phyloP scores from a whole-genome alignment of 2,329 filamentous ascomycete species.

The Penicillium hesseltinei region DNA sequence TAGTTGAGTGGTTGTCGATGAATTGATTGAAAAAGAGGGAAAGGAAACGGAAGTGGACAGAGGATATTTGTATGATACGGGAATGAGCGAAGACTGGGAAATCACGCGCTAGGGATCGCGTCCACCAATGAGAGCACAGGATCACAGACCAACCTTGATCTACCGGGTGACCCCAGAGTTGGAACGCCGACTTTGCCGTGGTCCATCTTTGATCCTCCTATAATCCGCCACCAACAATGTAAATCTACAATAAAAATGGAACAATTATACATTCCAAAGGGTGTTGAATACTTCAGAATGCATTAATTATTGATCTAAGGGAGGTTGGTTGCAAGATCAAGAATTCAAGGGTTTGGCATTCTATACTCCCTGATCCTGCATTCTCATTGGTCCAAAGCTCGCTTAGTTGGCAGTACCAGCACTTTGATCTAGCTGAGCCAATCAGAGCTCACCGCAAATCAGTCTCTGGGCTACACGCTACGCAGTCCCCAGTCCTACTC shows the following conservation, averaged over 20 bases:
- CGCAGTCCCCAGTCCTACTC: slow-evolving; percentile 22
- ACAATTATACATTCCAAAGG: slow-evolving; percentile 17
- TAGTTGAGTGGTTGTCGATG: slow-evolving; percentile 18
- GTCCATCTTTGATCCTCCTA: slow-evolving; percentile 27
- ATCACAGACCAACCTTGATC: slow-evolving; percentile 31
- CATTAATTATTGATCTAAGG: slow-evolving; percentile 17
- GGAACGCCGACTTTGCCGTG: slow-evolving; percentile 25
- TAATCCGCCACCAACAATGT: slow-evolving; percentile 19
- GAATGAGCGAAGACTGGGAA: slow-evolving; percentile 30
- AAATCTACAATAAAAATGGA: slow-evolving; percentile 11
- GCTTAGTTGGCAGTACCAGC: slow-evolving; percentile 32
- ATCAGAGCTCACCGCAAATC: slow-evolving; percentile 27
- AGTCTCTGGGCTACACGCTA: slow-evolving; percentile 33
- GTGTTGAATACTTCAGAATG: slow-evolving; percentile 15
- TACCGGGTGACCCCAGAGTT: slow-evolving; percentile 27
- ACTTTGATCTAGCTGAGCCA: slow-evolving; percentile 14
- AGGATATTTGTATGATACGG: slow-evolving; percentile 43
- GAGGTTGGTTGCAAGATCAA: slow-evolving; percentile 38
- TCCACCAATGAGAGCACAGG: slow-evolving; percentile 38
- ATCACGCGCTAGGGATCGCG: slow-evolving; percentile 38
- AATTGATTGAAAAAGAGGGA: slow-evolving; percentile 27
- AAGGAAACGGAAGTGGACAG: slow-evolving; percentile 28
- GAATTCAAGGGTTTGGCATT: slow-evolving; percentile 25
- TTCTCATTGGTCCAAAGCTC: slow-evolving; percentile 38
- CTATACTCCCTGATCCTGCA: slow-evolving; percentile 37